Evolutionary conservation across 106 monocot genomes (phyloP).

Genomic region (Vanilla planifolia): DNA sequence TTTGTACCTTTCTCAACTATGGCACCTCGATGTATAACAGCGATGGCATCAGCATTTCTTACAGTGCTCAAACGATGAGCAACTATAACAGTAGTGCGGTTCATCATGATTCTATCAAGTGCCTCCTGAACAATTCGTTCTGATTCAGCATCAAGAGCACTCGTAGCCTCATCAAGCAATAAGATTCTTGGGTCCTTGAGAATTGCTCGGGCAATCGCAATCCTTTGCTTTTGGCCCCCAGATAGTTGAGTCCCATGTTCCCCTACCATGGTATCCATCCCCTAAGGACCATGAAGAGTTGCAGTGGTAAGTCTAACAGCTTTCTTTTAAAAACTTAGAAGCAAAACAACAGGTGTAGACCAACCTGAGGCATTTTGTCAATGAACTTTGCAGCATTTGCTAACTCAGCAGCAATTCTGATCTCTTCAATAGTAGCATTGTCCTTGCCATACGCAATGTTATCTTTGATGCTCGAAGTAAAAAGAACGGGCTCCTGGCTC

Average conservation of each 20-base stretch:
- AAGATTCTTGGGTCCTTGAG: slow-evolving; percentile 9
- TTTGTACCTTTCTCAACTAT: slow-evolving; percentile 6
- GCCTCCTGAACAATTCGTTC: slow-evolving; percentile 10
- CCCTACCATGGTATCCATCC: slow-evolving; percentile 10
- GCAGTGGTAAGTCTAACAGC: not conserved
- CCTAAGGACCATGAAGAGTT: not conserved
- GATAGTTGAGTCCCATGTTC: slow-evolving; percentile 25
- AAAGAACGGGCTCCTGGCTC: slow-evolving; percentile 21
- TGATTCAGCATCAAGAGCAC: slow-evolving; percentile 8
- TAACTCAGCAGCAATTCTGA: slow-evolving; percentile 12
- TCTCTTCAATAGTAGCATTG: slow-evolving; percentile 22
- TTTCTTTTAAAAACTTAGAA: not conserved
- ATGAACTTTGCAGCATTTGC: slow-evolving; percentile 15
- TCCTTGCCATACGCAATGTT: slow-evolving; percentile 23
- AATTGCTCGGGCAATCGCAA: slow-evolving; percentile 48
- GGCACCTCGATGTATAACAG: slow-evolving; percentile 3
- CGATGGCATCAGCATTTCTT: slow-evolving; percentile 8
- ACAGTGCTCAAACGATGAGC: slow-evolving; percentile 7
- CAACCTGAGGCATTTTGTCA: not conserved
- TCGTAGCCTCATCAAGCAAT: slow-evolving; percentile 7
- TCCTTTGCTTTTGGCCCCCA: slow-evolving; percentile 49
- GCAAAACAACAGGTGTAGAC: not conserved
- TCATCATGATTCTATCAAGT: slow-evolving; percentile 8
- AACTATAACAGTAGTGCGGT: slow-evolving; percentile 7
- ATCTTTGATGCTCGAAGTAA: slow-evolving; percentile 16